Conservation (phyloP, 805 yeast genomes). For the Candida bentonensis region DNA sequence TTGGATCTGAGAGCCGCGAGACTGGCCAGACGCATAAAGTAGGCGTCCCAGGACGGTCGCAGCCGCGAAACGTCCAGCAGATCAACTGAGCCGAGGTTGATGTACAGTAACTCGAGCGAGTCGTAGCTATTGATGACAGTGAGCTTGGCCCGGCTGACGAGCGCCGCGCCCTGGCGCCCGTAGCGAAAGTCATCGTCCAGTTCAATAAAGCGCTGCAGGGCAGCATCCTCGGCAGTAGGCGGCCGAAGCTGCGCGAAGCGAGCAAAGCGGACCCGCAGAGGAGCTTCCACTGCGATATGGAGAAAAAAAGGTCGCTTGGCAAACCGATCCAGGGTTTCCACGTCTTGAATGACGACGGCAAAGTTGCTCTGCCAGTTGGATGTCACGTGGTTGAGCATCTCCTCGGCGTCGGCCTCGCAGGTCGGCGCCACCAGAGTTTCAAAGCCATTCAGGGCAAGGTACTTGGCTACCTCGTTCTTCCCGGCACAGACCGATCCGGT, state of each 20-base stretch:
- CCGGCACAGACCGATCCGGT: conserved; percentile 63
- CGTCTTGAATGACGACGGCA: conserved; percentile 37
- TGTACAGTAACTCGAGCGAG: conserved; percentile 25
- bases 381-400: conserved; percentile 48
- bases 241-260: conserved; percentile 4
- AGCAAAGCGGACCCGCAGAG: conserved; percentile 33
- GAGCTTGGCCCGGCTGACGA: conserved; percentile 36
- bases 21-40: conserved; percentile 87
- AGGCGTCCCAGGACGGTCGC: conserved; percentile 92
- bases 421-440: conserved; percentile 19
- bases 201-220: conserved; percentile 26
- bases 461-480: conserved; percentile 46
- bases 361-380: conserved; percentile 47
- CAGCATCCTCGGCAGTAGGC: background rate
- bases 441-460: conserved; percentile 43
- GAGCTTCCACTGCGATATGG: conserved; percentile 67
- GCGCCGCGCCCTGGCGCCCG: conserved; percentile 23
- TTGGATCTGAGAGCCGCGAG: conserved; percentile 86
- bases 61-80: conserved; percentile 42
- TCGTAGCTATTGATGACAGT: conserved; percentile 40
- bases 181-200: conserved; percentile 22
- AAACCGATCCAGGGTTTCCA: conserved; percentile 31
- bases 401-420: conserved; percentile 19
- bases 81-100: conserved; percentile 27
- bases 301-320: conserved; percentile 71